Percentiles rank a stretch among this genome's conserved stretches.
Evolutionary conservation across 768 basidiomycete genomes (phyloP).

Genomic region (Phaffia tasmanica): DNA sequence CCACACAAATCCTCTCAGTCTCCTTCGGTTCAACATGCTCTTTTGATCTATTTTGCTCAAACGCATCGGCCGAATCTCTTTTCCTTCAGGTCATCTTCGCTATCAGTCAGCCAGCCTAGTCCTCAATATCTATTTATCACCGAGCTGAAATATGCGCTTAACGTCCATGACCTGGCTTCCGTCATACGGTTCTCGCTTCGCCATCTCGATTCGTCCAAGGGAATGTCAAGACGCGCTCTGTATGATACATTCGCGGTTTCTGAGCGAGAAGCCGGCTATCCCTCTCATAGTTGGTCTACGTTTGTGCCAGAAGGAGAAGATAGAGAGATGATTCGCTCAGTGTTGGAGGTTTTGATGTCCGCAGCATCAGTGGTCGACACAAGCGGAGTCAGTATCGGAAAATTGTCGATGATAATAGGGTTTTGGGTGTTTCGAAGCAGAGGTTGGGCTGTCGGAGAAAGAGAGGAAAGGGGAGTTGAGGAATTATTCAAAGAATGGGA

Average conservation of each 20-base stretch:
- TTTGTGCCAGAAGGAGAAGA: constrained; percentile 8
- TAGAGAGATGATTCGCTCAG: neutral
- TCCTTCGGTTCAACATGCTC: neutral
- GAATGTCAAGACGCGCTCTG: neutral
- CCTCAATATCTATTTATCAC: constrained; percentile 4
- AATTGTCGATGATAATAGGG: neutral
- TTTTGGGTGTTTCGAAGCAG: constrained; percentile 8
- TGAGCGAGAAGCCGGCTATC: neutral
- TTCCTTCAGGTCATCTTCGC: neutral
- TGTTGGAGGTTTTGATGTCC: constrained; percentile 1
- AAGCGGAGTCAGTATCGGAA: neutral
- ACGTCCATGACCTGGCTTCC: constrained; percentile 12
- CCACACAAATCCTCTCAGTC: constrained; percentile 5
- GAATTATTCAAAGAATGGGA: constrained; percentile 6
- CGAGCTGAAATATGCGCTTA: constrained; percentile 1
- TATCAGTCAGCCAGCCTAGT: constrained; percentile 1
- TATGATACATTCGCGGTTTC: constrained; percentile 1
- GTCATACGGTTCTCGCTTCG: constrained; percentile 1
- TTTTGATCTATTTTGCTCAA: constrained; percentile 1
- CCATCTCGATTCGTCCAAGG: constrained; percentile 3
- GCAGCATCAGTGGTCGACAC: neutral
- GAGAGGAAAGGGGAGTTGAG: neutral
- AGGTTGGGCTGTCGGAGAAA: neutral
- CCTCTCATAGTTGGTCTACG: neutral
- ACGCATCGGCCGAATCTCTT: neutral